Evolutionary conservation across 306 rosid genomes (phyloP).

Genomic region (Cyclanthera cordifolia): DNA sequence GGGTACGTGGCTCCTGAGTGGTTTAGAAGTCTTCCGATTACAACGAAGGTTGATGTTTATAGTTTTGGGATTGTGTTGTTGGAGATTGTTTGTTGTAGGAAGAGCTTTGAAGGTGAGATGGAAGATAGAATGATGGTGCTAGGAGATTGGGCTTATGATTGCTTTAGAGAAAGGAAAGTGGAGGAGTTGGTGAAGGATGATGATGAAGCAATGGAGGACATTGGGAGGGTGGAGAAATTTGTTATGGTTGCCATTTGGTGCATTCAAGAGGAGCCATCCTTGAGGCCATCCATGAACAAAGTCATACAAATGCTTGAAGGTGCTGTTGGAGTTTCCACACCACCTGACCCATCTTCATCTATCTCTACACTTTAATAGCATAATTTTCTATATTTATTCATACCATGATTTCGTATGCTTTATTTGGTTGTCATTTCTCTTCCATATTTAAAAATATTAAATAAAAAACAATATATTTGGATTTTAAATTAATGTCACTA

Average conservation of each 20-base stretch:
- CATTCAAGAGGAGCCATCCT: neutral
- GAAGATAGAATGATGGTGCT: neutral
- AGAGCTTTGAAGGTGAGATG: neutral
- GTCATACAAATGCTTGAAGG: neutral
- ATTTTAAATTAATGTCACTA: no score
- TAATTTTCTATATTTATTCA: neutral
- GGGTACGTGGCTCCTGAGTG: conserved; percentile 43
- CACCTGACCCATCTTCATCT: neutral
- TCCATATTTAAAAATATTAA: no score
- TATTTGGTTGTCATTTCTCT: no score
- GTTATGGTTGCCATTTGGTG: neutral
- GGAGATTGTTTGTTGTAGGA: neutral
- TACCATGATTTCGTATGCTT: no score
- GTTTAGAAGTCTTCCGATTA: conserved; percentile 4
- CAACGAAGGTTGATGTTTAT: neutral
- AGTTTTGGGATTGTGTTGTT: neutral
- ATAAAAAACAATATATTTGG: no score
- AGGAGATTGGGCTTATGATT: neutral
- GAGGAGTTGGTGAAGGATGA: neutral
- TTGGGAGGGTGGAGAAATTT: neutral
- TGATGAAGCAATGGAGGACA: neutral
- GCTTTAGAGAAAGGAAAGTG: neutral
- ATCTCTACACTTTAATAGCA: neutral
- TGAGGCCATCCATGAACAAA: neutral
- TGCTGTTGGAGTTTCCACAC: neutral